phyloP scores from a whole-genome alignment of 2,329 filamentous ascomycete genomes.

The Penicillium sclerotiorum region DNA sequence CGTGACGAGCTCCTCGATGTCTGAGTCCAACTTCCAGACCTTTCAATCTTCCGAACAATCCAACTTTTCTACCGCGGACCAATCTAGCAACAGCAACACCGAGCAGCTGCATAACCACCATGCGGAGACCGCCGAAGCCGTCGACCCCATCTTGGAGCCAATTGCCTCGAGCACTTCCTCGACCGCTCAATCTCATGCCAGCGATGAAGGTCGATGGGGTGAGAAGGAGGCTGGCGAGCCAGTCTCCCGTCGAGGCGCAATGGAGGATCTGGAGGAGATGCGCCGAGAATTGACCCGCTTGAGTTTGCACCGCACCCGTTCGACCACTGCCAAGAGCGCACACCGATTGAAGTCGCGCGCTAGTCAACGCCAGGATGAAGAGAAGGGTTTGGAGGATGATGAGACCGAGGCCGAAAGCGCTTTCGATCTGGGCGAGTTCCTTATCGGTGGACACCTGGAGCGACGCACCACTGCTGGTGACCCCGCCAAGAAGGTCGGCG shows the following conservation, averaged over 20 bases:
- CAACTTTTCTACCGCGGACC: not conserved
- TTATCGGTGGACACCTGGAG: slow-evolving; percentile 75
- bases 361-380: slow-evolving; percentile 40
- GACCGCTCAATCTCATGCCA: slow-evolving; percentile 19
- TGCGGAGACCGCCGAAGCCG: slow-evolving; percentile 1
- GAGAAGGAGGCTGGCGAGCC: slow-evolving; percentile 61
- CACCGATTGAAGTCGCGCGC: slow-evolving; percentile 32
- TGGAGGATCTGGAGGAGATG: slow-evolving; percentile 63
- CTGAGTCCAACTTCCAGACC: not conserved
- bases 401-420: slow-evolving; percentile 40
- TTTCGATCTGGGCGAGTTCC: slow-evolving; percentile 70
- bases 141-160: slow-evolving; percentile 1
- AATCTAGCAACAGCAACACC: not conserved
- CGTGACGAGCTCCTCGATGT: not conserved
- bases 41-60: not conserved
- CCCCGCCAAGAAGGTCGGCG: slow-evolving; percentile 75
- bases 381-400: slow-evolving; percentile 52
- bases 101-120: not conserved
- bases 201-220: slow-evolving; percentile 61
- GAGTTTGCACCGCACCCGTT: slow-evolving; percentile 46
- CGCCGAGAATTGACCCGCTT: slow-evolving; percentile 58
- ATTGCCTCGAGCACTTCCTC: slow-evolving; percentile 19
- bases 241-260: slow-evolving; percentile 56
- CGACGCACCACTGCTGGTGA: slow-evolving; percentile 65
- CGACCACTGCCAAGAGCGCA: slow-evolving; percentile 30